Percentiles rank a stretch among this genome's conserved stretches.
Evolutionary conservation across 208 protist species (phyloP).

Genomic region (Blastocrithidia nonstop): DNA sequence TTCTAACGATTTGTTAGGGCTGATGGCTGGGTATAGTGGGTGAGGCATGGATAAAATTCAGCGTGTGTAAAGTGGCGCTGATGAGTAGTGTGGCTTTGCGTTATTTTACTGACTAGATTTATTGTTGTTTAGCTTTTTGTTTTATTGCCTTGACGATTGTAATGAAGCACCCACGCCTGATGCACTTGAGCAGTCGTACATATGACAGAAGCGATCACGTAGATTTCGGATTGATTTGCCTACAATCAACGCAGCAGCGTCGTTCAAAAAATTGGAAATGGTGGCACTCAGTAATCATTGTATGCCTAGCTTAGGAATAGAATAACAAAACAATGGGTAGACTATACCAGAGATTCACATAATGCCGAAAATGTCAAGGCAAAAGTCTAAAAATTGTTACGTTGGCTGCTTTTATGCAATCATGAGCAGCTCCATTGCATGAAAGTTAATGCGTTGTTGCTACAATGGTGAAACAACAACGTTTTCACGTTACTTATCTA

Average conservation of each 20-base stretch:
- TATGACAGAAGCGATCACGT: slow-evolving; percentile 7
- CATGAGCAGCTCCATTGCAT: slow-evolving; percentile 31
- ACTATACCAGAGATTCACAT: slow-evolving; percentile 52
- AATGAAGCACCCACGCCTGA: too few relatives aligned
- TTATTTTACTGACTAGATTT: too few relatives aligned
- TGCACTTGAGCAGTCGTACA: too few relatives aligned
- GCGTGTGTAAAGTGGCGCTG: slow-evolving; percentile 1
- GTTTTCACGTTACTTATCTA: background rate
- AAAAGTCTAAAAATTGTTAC: slow-evolving; percentile 65
- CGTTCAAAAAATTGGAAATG: slow-evolving; percentile 62
- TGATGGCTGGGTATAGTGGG: slow-evolving; percentile 41
- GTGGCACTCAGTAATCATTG: slow-evolving; percentile 35
- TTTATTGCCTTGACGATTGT: too few relatives aligned
- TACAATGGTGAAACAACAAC: background rate
- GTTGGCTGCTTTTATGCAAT: slow-evolving; percentile 37
- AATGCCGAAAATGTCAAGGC: slow-evolving; percentile 72
- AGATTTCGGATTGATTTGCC: slow-evolving; percentile 16
- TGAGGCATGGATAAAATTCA: slow-evolving; percentile 23
- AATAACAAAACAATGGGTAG: slow-evolving; percentile 36
- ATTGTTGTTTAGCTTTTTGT: too few relatives aligned
- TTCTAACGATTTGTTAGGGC: slow-evolving; percentile 83
- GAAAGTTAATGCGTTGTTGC: slow-evolving; percentile 33
- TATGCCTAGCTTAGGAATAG: slow-evolving; percentile 23
- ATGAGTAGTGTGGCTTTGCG: too few relatives aligned
- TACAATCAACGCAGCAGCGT: slow-evolving; percentile 60